These are phyloP conservation scores for Ulmus americana DNA, from an alignment of 331 rosid genomes.

Conservation along the genomic window DNA sequence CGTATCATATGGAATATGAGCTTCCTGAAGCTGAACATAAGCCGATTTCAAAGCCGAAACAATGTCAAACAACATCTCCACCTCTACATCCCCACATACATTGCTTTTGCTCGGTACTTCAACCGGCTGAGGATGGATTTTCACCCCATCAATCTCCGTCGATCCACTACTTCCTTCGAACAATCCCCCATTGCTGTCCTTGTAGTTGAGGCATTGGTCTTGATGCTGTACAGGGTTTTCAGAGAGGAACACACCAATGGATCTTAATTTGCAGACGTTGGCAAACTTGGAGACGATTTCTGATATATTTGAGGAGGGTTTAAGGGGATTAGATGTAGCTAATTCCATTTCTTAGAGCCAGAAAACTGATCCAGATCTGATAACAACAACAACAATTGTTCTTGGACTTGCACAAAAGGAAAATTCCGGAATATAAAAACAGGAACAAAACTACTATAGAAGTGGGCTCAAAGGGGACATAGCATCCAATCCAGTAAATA, in stretches of 20 bases:
- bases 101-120: slow-evolving; percentile 26
- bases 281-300: slow-evolving; percentile 59
- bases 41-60: slow-evolving; percentile 62
- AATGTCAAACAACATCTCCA: slow-evolving; percentile 41
- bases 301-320: slow-evolving; percentile 51
- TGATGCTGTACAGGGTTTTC: slow-evolving; percentile 36
- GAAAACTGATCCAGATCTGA: slow-evolving; percentile 11
- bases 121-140: slow-evolving; percentile 41
- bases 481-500: slow-evolving; percentile 10
- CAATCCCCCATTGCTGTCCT: slow-evolving; percentile 9
- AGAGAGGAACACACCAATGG: slow-evolving; percentile 57
- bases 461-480: slow-evolving; percentile 17
- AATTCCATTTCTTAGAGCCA: slow-evolving; percentile 38
- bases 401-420: slow-evolving; percentile 8
- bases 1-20: slow-evolving; percentile 66
- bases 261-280: slow-evolving; percentile 54
- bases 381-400: neutral
- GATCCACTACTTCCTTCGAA: slow-evolving; percentile 25
- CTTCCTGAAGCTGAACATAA: slow-evolving; percentile 71
- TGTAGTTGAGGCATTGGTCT: slow-evolving; percentile 22
- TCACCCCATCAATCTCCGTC: slow-evolving; percentile 28
- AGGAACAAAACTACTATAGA: neutral
- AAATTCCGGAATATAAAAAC: neutral
- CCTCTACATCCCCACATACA: slow-evolving; percentile 29
- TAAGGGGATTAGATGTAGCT: slow-evolving; percentile 34